These are phyloP conservation scores for Phanerochaete sordida DNA, from an alignment of 768 basidiomycete genomes.

Conservation along the genomic window DNA sequence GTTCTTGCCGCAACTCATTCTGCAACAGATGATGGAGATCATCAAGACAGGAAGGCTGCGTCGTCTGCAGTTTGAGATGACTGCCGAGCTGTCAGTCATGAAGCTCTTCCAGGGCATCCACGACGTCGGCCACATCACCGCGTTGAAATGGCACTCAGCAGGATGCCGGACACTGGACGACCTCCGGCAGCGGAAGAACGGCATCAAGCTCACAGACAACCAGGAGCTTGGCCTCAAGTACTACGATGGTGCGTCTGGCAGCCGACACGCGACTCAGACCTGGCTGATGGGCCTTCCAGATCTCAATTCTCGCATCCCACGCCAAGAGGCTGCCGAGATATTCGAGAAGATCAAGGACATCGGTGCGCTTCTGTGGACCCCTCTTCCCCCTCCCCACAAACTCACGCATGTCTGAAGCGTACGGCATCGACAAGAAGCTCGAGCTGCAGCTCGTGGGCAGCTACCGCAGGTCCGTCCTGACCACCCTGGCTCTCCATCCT, in stretches of 20 bases:
- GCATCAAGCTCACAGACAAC: constrained; percentile 51
- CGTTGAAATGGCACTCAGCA: constrained; percentile 67
- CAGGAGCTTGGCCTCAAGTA: constrained; percentile 68
- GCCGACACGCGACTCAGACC: not conserved
- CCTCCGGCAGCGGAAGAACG: constrained; percentile 53
- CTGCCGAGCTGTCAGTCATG: constrained; percentile 55
- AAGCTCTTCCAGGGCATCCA: constrained; percentile 77
- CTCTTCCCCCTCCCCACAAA: not conserved
- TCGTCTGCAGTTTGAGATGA: constrained; percentile 64
- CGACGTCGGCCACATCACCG: constrained; percentile 74
- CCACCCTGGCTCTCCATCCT: too few species aligned
- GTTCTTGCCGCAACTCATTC: not conserved
- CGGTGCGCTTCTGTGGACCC: constrained; percentile 38
- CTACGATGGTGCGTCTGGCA: constrained; percentile 55
- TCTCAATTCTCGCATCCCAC: constrained; percentile 82
- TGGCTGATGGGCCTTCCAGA: constrained; percentile 38
- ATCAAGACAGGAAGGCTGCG: constrained; percentile 67
- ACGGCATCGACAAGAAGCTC: constrained; percentile 64
- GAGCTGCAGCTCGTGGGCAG: constrained; percentile 91
- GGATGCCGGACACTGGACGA: constrained; percentile 83
- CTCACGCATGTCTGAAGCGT: constrained; percentile 42
- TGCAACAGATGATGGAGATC: constrained; percentile 83
- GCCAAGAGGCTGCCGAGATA: constrained; percentile 71
- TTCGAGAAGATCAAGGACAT: constrained; percentile 69
- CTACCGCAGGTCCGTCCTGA: constrained; percentile 58